Evolutionary conservation across 192 early-diverging fungal species (phyloP).

Genomic region (Coemansia sp.): DNA sequence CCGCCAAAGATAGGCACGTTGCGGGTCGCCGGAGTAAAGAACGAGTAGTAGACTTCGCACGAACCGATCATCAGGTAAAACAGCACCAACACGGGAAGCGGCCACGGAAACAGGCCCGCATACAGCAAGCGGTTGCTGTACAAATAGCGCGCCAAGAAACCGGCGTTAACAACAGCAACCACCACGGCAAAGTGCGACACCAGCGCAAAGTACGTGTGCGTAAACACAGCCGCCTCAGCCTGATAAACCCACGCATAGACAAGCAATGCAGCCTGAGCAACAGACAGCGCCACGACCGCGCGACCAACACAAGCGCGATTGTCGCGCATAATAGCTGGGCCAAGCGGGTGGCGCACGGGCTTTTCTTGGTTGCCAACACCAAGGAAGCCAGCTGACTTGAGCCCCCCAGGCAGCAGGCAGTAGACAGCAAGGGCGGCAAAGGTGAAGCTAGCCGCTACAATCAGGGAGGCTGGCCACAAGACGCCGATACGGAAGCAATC

Average conservation of each 20-base stretch:
- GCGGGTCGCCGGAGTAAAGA: slow-evolving; percentile 17
- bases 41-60: slow-evolving; percentile 31
- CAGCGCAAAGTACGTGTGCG: not conserved
- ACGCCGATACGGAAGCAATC: slow-evolving; percentile 13
- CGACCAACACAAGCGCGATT: slow-evolving; percentile 17
- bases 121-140: slow-evolving; percentile 13
- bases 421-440: not conserved
- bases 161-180: not conserved
- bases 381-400: not conserved
- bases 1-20: slow-evolving; percentile 13
- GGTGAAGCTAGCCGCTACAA: not conserved
- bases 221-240: not conserved
- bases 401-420: not conserved
- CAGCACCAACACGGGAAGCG: slow-evolving; percentile 6
- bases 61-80: slow-evolving; percentile 5
- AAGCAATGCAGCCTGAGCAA: slow-evolving; percentile 9
- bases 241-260: not conserved
- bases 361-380: not conserved
- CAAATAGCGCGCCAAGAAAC: not conserved
- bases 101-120: slow-evolving; percentile 28
- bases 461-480: slow-evolving; percentile 24
- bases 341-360: slow-evolving; percentile 24
- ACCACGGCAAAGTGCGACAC: not conserved
- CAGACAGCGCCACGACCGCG: not conserved
- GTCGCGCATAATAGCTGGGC: slow-evolving; percentile 20